Evolutionary conservation across 176 grass and related monocot species (phyloP), one percentile per base, ranked within the genome.

Genomic region (Alloteropsis semialata): DNA sequence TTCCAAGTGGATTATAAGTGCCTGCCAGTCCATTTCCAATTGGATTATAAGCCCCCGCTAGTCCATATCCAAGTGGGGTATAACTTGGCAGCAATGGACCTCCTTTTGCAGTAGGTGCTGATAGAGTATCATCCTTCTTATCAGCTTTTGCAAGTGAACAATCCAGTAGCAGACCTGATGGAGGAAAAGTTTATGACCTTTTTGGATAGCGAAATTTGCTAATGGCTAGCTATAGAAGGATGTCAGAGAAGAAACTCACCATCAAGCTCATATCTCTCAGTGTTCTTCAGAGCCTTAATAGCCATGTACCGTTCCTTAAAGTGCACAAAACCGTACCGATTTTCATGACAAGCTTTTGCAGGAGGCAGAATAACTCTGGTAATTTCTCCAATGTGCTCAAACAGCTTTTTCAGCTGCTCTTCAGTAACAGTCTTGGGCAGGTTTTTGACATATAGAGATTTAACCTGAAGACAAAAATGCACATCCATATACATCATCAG

Each of bases 381-480:
- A 61, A 98, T 93, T 82, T 93, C 91, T 60, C 96, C 96, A 69
- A 93, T 85, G 76, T 77, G 89, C 71, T 95, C 89, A 80, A 98
- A 98, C 19, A 98, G 49, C 28, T 83, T 88, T 72, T 84, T 81
- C 82, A 98, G 66, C 82, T 95, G 90, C 39, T 73, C 74, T 72
- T 86, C 76, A 62, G 88, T 92, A 84, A 98, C 91, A 79, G 88
- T 89, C 84, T 93, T 91, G 33, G 96, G 96, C 68, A 98, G 77
- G 76, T 98, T 95, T 88, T 98, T 98, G 37, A 95, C 92, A 88
- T 98, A 98, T 32, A 98, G 48, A 27, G 92, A 94, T 86, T 93
- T 95, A 56, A 93, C 85, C 92, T 98, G 46, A 72, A 74, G 65
- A 72, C 24, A 41, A n/a, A 37, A 72, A 48, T 59, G 14, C 30